Evolutionary conservation across 257 asterid species (phyloP).

Genomic region (Solanum megistacrolobum): DNA sequence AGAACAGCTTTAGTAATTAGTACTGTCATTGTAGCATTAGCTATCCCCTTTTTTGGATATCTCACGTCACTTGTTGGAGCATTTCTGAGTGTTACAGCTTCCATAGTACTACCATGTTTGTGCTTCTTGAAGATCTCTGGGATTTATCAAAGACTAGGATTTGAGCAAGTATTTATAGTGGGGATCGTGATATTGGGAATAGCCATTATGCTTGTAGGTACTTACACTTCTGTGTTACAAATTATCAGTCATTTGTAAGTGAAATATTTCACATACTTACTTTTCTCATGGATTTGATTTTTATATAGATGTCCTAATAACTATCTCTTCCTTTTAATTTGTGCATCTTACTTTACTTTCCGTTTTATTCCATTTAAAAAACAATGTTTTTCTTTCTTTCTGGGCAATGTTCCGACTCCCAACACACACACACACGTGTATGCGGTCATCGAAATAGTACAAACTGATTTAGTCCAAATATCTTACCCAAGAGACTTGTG

Average conservation of each 20-base stretch:
- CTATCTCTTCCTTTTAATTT: background rate
- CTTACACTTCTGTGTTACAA: constrained; percentile 46
- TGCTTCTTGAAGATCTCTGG: constrained; percentile 80
- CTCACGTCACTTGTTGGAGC: constrained; percentile 93
- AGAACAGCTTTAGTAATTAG: constrained; percentile 47
- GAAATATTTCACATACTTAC: background rate
- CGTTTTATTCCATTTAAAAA: too few species aligned
- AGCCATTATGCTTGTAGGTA: constrained; percentile 48
- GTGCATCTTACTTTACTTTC: too few species aligned
- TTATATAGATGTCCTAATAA: background rate
- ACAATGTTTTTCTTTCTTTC: too few species aligned
- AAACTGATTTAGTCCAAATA: too few species aligned
- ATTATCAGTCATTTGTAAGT: constrained; percentile 27
- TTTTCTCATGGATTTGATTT: background rate
- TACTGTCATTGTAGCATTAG: constrained; percentile 51
- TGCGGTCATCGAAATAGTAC: background rate
- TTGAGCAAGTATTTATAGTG: constrained; percentile 23
- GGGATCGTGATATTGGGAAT: constrained; percentile 50
- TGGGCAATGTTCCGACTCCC: background rate
- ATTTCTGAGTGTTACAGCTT: constrained; percentile 54
- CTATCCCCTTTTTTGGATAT: constrained; percentile 58
- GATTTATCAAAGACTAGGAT: constrained; percentile 20
- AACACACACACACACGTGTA: background rate
- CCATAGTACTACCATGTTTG: constrained; percentile 59
- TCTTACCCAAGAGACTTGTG: background rate